Conservation (phyloP, 768 basidiomycete species). For the Mycena galericulata region DNA sequence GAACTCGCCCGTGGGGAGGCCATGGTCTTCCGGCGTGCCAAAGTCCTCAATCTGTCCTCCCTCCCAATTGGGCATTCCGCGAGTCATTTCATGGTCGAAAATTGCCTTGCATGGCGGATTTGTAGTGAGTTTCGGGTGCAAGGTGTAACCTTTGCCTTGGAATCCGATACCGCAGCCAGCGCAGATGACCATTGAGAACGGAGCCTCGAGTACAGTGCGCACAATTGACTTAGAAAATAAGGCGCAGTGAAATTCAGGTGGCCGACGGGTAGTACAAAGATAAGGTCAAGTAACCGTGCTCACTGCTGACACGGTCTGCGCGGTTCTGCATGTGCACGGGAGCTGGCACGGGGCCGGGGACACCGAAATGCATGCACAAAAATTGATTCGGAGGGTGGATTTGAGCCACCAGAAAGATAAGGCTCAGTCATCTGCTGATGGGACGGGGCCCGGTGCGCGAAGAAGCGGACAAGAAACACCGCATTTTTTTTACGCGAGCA, state of each 20-base stretch:
- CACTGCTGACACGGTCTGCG: too few relatives aligned
- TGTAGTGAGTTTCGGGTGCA: background rate
- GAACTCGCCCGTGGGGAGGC: background rate
- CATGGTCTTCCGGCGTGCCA: background rate
- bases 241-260: background rate
- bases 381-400: too few relatives aligned
- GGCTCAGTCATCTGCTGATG: background rate
- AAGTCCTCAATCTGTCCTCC: too few relatives aligned
- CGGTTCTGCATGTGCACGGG: too few relatives aligned
- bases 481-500: conserved; percentile 3
- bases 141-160: background rate
- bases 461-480: background rate
- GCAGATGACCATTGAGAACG: background rate
- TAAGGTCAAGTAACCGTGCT: background rate
- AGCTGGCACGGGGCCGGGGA: too few relatives aligned
- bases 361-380: too few relatives aligned
- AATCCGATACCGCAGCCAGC: background rate
- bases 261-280: background rate
- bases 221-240: background rate
- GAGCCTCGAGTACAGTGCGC: background rate
- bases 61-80: background rate
- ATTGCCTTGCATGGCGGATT: background rate
- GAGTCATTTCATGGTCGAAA: background rate
- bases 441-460: background rate
- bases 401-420: background rate